phyloP scores from a whole-genome alignment of 768 basidiomycete species.

The Hortiboletus campestris region DNA sequence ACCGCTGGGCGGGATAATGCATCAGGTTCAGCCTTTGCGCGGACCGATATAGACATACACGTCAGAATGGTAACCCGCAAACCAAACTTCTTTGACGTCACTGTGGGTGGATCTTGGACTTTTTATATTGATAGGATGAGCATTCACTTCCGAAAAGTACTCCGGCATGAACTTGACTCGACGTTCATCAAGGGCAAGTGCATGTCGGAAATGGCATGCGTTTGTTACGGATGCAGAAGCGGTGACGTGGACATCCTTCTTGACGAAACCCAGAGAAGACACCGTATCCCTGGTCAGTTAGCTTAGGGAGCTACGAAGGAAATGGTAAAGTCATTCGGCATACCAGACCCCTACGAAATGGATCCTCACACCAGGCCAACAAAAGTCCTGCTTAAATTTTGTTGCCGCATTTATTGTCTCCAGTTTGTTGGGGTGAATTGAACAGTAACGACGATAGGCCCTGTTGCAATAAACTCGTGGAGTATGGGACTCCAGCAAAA shows the following conservation, averaged over 20 bases:
- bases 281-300: too few species aligned
- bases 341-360: slow-evolving; percentile 39
- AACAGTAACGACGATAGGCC: not conserved
- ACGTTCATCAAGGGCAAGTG: slow-evolving; percentile 57
- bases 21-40: not conserved
- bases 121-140: not conserved
- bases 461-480: not conserved
- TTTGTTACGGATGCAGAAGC: too few species aligned
- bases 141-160: slow-evolving; percentile 31
- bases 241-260: too few species aligned
- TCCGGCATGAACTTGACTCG: slow-evolving; percentile 54
- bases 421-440: slow-evolving; percentile 27
- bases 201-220: too few species aligned
- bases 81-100: slow-evolving; percentile 16
- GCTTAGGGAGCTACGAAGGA: not conserved
- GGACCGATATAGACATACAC: not conserved
- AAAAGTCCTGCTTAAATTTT: slow-evolving; percentile 31
- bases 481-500: not conserved
- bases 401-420: slow-evolving; percentile 4
- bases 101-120: not conserved
- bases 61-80: slow-evolving; percentile 7
- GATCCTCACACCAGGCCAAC: slow-evolving; percentile 18
- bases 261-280: too few species aligned
- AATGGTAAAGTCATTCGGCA: not conserved
- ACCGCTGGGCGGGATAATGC: not conserved